A percentile compares a stretch with the other conserved stretches of the same genome.
These are phyloP conservation scores for Hypoxylon fragiforme DNA, from an alignment of 495 filamentous ascomycete genomes.

Conservation along the genomic window DNA sequence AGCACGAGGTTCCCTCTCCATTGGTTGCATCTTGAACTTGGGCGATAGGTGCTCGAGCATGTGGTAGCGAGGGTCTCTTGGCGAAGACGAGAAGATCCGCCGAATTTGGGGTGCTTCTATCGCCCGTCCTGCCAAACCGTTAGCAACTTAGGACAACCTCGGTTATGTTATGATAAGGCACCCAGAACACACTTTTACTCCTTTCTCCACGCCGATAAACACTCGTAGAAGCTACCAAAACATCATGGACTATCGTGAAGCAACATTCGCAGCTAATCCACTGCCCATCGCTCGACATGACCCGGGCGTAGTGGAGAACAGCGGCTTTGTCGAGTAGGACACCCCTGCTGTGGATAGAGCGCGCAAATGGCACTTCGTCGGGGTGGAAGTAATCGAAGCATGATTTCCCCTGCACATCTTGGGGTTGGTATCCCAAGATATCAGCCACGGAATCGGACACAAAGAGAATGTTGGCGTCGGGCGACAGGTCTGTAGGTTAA, in stretches of 20 bases:
- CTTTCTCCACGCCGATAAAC: slow-evolving; percentile 70
- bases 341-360: slow-evolving; percentile 70
- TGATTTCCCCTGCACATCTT: slow-evolving; percentile 75
- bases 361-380: slow-evolving; percentile 76
- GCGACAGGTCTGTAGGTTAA: slow-evolving; percentile 61
- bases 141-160: slow-evolving; percentile 21
- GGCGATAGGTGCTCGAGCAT: slow-evolving; percentile 85
- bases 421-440: slow-evolving; percentile 77
- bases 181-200: slow-evolving; percentile 68
- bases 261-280: slow-evolving; percentile 88
- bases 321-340: slow-evolving; percentile 83
- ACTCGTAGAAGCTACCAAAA: slow-evolving; percentile 82
- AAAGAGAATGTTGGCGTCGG: slow-evolving; percentile 80
- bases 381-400: slow-evolving; percentile 88
- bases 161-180: slow-evolving; percentile 6
- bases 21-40: slow-evolving; percentile 72
- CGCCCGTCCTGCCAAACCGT: slow-evolving; percentile 63
- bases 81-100: slow-evolving; percentile 77
- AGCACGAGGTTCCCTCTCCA: slow-evolving; percentile 76
- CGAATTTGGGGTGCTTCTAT: slow-evolving; percentile 79
- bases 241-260: slow-evolving; percentile 86
- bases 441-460: slow-evolving; percentile 81
- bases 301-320: slow-evolving; percentile 76
- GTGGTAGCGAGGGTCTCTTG: slow-evolving; percentile 83
- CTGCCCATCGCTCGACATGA: slow-evolving; percentile 67